A percentile compares a stretch with the other conserved stretches of the same genome.
phyloP scores from a whole-genome alignment of 2,329 filamentous ascomycete species.

The Ceratocystis cacaofunesta region DNA sequence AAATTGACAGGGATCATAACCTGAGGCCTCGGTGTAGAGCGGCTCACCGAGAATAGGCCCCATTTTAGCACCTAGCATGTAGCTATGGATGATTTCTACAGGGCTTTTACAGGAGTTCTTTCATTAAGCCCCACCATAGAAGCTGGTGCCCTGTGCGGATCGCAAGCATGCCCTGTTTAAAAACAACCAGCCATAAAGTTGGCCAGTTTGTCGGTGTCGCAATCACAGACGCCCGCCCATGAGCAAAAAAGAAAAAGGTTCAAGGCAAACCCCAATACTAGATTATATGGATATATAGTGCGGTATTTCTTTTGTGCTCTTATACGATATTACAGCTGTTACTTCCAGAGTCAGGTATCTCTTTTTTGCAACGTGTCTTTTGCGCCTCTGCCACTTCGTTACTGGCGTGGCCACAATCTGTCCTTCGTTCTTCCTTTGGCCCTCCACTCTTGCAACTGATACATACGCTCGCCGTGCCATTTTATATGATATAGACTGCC shows the following conservation, averaged over 20 bases:
- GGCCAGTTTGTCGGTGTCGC: neutral
- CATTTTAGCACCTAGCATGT: neutral
- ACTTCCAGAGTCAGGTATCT: neutral
- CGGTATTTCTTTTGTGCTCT: neutral
- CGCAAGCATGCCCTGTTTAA: neutral
- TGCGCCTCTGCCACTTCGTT: neutral
- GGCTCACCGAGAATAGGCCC: neutral
- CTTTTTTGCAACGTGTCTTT: neutral
- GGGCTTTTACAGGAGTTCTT: neutral
- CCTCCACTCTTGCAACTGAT: neutral
- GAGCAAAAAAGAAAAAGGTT: neutral
- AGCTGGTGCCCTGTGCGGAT: neutral
- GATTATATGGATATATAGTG: neutral
- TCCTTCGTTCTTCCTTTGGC: neutral
- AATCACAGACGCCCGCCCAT: neutral
- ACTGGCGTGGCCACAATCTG: neutral
- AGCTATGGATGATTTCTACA: neutral
- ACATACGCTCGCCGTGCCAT: neutral
- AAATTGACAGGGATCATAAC: neutral
- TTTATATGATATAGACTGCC: neutral
- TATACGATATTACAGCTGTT: neutral
- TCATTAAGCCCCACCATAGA: neutral
- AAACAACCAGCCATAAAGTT: neutral
- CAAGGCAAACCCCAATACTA: neutral
- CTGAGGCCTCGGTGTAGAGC: neutral